Percentiles rank a stretch among this genome's conserved stretches.
Conservation (phyloP, 768 basidiomycete genomes). For the Pulveroboletus sp. region DNA sequence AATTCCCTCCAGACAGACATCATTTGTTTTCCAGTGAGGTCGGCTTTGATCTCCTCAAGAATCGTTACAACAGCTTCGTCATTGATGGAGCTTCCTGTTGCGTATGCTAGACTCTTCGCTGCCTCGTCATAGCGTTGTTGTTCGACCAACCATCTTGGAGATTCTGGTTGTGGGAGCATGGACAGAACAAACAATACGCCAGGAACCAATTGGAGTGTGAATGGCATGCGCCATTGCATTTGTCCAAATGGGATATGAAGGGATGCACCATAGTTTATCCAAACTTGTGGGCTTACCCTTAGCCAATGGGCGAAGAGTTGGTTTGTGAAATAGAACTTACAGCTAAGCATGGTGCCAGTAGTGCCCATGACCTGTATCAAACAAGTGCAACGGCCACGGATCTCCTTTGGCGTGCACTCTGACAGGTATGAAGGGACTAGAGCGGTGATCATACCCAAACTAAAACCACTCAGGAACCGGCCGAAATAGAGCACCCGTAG, state of each 20-base stretch:
- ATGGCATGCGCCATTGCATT: constrained; percentile 53
- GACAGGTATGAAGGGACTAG: constrained; percentile 51
- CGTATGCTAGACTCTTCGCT: constrained; percentile 37
- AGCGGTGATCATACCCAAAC: constrained; percentile 53
- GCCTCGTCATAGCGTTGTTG: constrained; percentile 42
- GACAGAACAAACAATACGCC: constrained; percentile 45
- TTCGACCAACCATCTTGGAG: constrained; percentile 57
- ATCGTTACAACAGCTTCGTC: constrained; percentile 36
- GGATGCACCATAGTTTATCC: constrained; percentile 47
- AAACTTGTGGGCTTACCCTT: constrained; percentile 30
- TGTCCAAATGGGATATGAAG: constrained; percentile 36
- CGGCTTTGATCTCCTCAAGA: constrained; percentile 47
- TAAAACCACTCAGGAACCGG: constrained; percentile 59
- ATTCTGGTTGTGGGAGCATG: constrained; percentile 52
- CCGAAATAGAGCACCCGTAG: constrained; percentile 43
- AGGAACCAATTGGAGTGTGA: constrained; percentile 51
- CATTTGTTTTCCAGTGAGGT: constrained; percentile 42
- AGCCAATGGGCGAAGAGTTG: not conserved
- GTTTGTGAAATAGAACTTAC: constrained; percentile 15
- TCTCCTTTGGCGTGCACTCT: constrained; percentile 45
- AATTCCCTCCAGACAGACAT: constrained; percentile 36
- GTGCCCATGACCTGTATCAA: constrained; percentile 35
- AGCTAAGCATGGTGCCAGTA: constrained; percentile 35
- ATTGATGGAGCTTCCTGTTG: constrained; percentile 28
- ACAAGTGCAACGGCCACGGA: constrained; percentile 51